Base-by-base conservation (phyloP, 1,284 basidiomycete species). In the Laetiporus sulphureus region DNA sequence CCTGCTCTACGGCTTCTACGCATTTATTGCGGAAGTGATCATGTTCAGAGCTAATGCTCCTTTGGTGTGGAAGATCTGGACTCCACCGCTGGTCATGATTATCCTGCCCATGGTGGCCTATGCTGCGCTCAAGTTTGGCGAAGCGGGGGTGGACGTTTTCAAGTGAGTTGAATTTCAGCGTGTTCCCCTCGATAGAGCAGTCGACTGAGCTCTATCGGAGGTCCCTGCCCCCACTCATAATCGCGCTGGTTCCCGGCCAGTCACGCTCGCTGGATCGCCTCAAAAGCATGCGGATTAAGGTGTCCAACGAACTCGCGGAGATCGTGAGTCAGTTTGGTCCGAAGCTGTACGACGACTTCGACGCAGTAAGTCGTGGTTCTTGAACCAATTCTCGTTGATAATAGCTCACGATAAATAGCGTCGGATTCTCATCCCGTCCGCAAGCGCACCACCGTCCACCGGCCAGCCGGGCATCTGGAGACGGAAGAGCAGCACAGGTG, bases 131-230 rank as follows among this genome's bases (percentile, higher is more conserved):
- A 98, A 98, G 65, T 99, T 99, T 59, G 95, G 95, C 36, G 96
- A 99, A 64, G 96, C 95, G 13, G 96, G 96, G 27, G 86, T 98
- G 79, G 96, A 99, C 59, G 93, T 99, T 23, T 75, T 96, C 51
- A 99, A 99, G 91, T 96, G 49, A 51, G 74, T 20, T 11, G 5
- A 12, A 33, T 35, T 27, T 54, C 16, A 11, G 20, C 11, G 13
- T 16, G 23, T 36, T 36, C 69, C 42, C 60, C 72, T 55, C 71
- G 30, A 23, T 19, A 12, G 16, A 8, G 5, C 13, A 12, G 21
- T 23, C 23, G 15, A 22, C 5, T n/a, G 22, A 6, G 47, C 33
- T 13, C 5, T 44, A 39, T 32, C 44, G 18, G 51, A 95, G 91
- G 64, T 95, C 93, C 19, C 72, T 99, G 15, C 81, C 91, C 24